Evolutionary conservation across 257 asterid species (phyloP), one percentile per base, ranked within the genome.

Genomic region (Jaltomata sinuosa): DNA sequence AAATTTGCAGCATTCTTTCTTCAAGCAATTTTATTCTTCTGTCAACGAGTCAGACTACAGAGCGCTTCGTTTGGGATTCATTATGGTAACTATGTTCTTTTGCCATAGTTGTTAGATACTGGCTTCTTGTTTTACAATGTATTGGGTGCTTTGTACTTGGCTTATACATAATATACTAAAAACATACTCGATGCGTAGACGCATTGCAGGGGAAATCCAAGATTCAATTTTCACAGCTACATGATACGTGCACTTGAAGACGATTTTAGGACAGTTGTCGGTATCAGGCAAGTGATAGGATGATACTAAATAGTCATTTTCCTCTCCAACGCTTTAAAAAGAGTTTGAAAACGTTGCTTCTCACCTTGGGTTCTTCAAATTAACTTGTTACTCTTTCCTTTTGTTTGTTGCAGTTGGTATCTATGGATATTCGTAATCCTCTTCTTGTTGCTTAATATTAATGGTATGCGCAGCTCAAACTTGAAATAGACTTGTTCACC

Each of bases 221-320:
- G 93, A 89, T 95, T 97, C 87, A 91, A 97, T 91, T 97, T 97
- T 84, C 97, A 97, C 88, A 92, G 93, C 86, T 97, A 97, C 88
- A 95, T 97, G 98, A 90, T 94, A 32, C 99, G 99, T 80, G 99
- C 99, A 57, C 85, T 97, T 34, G 99, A 97, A 93, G 99, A 87
- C 57, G 99, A 97, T 93, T 97, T 97, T 88, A 95, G 89, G 88
- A 90, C 32, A 79, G 99, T 97, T 85, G 99, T 97, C 53, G 99
- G 99, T 87, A 97, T 97, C 84, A 95, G 99, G 99, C 89, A 90
- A 91, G 92, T 87, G 34, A 84, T 80, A 67, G 6, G 45, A 49
- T 76, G 81, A 76, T 76, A 0, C 40, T 76, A 45, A 25, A 45
- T 25, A 42, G 0, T 8, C 18, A 7, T 76, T 8, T 76, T 47